Base-by-base conservation (phyloP, 2,329 filamentous ascomycete genomes). In the Microcyclosporella mali region DNA sequence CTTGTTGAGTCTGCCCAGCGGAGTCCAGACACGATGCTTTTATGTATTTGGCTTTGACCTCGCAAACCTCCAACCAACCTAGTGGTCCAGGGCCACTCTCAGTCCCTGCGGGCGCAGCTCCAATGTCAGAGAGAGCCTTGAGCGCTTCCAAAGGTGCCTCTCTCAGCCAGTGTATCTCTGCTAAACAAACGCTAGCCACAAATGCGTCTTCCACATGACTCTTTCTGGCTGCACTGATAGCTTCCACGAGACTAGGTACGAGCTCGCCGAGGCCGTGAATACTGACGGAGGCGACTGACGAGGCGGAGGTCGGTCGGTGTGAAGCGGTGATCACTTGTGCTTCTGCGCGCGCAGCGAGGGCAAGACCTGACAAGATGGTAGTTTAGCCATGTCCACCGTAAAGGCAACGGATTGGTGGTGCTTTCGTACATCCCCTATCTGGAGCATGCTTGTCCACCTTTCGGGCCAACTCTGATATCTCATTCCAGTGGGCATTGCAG, bases 381-480 rank as follows among this genome's bases (percentile, higher is more conserved):
- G 21, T 18, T 45, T 21, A 38, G 41, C 16, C n/a, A 15, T 28
- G 15, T 33, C 16, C 35, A 37, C 32, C 21, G 9, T 43, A 34
- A 34, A 42, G 51, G 41, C 41, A 41, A 8, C 27, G n/a, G 2
- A 18, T 16, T 6, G 33, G 30, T 9, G 21, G 9, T 25, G 9
- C 9, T 12, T 15, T 11, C 79, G 57, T 82, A 95, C 90, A 95
- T 67, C 79, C 78, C 65, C 86, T 79, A 48, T 85, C 79, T 31
- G 88, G 84, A 56, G 88, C 86, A 75, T 98, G 90, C 67, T 98
- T 97, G 60, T 84, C 85, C 59, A 97, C 78, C 69, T 98, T 98
- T 64, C 90, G 81, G 58, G 92, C 82, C 51, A 94, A 77, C 69
- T 97, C 90, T 18, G 87, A 86, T 21, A 97, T 77, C 21, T 85